A percentile compares a stretch with the other conserved stretches of the same genome.
Conservation (phyloP, 2,329 filamentous ascomycete genomes). For the Xylaria arbuscula region DNA sequence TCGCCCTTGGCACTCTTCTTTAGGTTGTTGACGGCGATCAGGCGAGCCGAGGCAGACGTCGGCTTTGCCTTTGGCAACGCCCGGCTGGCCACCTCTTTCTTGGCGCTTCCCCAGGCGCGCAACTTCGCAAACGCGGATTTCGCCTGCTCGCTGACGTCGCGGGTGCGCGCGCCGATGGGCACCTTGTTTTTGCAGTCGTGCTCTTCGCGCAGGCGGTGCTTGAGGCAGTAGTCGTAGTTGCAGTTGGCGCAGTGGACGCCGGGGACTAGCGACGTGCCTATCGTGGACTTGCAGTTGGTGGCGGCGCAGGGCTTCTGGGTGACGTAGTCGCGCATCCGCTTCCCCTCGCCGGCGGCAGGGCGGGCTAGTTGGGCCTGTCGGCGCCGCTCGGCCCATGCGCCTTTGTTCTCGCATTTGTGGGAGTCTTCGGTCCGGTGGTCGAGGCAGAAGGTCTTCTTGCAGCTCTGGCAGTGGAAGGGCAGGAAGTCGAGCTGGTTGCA, state of each 20-base stretch:
- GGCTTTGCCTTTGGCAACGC: constrained; percentile 72
- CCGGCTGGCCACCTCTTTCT: constrained; percentile 71
- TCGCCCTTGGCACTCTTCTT: constrained; percentile 94
- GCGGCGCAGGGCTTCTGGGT: constrained; percentile 75
- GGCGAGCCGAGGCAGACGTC: constrained; percentile 69
- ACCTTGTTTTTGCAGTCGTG: constrained; percentile 84
- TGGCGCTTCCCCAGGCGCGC: constrained; percentile 81
- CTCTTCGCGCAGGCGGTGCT: constrained; percentile 80
- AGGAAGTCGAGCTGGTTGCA: constrained; percentile 97
- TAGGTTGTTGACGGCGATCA: constrained; percentile 78
- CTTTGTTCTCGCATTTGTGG: constrained; percentile 73
- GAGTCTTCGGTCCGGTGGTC: constrained; percentile 90
- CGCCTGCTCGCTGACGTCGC: constrained; percentile 70
- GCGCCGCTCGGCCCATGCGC: constrained; percentile 70
- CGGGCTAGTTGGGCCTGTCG: constrained; percentile 65
- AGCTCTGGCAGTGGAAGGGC: constrained; percentile 93
- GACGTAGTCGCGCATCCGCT: constrained; percentile 64
- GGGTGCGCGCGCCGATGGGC: constrained; percentile 62
- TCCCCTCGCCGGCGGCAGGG: constrained; percentile 65
- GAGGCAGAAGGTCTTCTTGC: constrained; percentile 85
- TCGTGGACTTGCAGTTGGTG: constrained; percentile 73
- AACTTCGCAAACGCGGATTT: constrained; percentile 80
- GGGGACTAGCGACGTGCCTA: constrained; percentile 74
- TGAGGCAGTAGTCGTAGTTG: constrained; percentile 80
- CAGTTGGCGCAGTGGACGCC: constrained; percentile 78